Evolutionary conservation across 2,329 filamentous ascomycete species (phyloP), one percentile per base, ranked within the genome.

Genomic region (Tolypocladium cylindrosporum): DNA sequence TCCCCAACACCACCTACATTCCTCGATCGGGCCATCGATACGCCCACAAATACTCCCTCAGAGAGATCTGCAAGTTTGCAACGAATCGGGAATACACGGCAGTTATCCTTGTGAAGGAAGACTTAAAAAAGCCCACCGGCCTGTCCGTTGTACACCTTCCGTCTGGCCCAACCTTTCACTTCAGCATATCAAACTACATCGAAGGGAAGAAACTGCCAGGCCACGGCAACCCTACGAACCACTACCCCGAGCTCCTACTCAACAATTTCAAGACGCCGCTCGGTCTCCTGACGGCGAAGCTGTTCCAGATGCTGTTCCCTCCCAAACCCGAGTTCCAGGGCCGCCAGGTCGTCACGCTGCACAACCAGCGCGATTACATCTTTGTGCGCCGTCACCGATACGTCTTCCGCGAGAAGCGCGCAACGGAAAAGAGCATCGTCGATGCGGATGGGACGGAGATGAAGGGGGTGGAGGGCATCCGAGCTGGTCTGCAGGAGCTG

Each of bases 181-280:
- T 97, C 75, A 86, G 81, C 58, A 89, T 97, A 62, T 87, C 87
- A 62, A 96, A 94, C 68, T 99, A 91, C 88, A 80, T 96, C 41
- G 90, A 95, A 65, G 90, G 90, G 55, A 90, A 88, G 69, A 90
- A 89, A 63, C 80, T 99, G 16, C 91, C 91, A 0, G 92, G 93
- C 1, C 93, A 99, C 70, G 94, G 74, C 54, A 93, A 92, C 64
- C 84, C 91, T 0, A 97, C 93, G 1, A 88, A 90, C 54, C 92
- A 97, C 74, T 91, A 90, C 68, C 91, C 92, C 1, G 93, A 97
- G 73, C 79, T 97, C 81, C 71, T 96, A 41, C 80, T 97, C 55
- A 97, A 97, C 74, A 93, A 94, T 70, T 99, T 99, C 79, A 88
- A 89, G 67, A 99, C 94, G 0, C 91, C 93, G 0, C 80, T 99